Evolutionary conservation across 2,329 filamentous ascomycete species (phyloP).

Genomic region (Penicillium hesseltinei): DNA sequence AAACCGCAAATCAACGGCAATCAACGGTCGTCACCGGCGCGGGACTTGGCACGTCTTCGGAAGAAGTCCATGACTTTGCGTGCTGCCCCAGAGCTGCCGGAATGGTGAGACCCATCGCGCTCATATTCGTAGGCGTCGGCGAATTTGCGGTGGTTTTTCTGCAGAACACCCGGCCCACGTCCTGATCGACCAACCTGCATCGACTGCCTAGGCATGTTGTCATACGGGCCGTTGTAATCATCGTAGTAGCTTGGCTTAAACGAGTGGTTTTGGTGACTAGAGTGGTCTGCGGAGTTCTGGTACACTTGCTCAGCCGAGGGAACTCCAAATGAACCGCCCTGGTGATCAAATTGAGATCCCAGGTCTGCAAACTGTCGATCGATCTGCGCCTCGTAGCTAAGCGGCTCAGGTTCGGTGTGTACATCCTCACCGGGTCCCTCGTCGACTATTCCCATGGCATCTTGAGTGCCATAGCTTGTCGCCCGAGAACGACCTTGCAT

Average conservation of each 20-base stretch:
- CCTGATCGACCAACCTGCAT: conserved; percentile 40
- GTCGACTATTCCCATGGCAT: conserved; percentile 29
- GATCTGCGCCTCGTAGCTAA: conserved; percentile 42
- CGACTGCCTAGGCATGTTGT: conserved; percentile 43
- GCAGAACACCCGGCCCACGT: conserved; percentile 60
- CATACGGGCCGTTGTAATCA: conserved; percentile 46
- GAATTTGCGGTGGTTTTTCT: conserved; percentile 84
- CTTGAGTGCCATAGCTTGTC: conserved; percentile 35
- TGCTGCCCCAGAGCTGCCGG: conserved; percentile 81
- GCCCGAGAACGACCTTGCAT: conserved; percentile 23
- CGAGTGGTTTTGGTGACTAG: conserved; percentile 31
- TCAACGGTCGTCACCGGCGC: conserved; percentile 51
- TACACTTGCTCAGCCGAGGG: conserved; percentile 34
- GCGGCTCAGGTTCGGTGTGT: conserved; percentile 26
- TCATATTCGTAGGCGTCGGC: conserved; percentile 83
- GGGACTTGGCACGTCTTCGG: conserved; percentile 75
- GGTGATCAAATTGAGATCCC: conserved; percentile 33
- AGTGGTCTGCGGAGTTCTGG: conserved; percentile 32
- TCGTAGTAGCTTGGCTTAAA: conserved; percentile 47
- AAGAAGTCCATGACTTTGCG: conserved; percentile 99
- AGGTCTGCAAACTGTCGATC: conserved; percentile 45
- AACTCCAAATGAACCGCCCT: conserved; percentile 28
- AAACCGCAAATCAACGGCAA: conserved; percentile 29
- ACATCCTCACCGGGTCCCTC: conserved; percentile 32
- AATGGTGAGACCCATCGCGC: conserved; percentile 58